Evolutionary conservation across 202 grass and related monocot species (phyloP).

Genomic region (Panicum virgatum): DNA sequence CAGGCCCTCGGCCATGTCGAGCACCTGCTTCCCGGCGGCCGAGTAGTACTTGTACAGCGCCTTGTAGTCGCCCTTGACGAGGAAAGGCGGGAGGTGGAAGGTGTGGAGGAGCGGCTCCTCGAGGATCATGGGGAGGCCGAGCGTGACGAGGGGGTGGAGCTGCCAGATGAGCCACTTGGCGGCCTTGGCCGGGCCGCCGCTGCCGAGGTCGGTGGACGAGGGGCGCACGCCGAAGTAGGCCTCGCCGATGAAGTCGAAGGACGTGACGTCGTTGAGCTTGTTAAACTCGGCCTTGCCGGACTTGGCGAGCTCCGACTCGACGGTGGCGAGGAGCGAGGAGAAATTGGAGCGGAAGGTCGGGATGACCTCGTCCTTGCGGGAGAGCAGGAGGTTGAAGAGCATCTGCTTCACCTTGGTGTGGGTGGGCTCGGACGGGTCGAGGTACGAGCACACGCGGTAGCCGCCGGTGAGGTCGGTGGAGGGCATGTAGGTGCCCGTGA

Average conservation of each 20-base stretch:
- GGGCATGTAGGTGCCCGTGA: conserved; percentile 78
- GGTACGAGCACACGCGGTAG: conserved; percentile 68
- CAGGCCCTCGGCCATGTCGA: conserved; percentile 53
- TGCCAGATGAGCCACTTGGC: conserved; percentile 76
- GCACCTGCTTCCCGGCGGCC: conserved; percentile 20
- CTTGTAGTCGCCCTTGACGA: conserved; percentile 68
- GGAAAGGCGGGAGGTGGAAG: conserved; percentile 57
- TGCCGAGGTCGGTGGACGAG: conserved; percentile 41
- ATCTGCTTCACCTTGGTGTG: conserved; percentile 73
- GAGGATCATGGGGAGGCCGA: conserved; percentile 62
- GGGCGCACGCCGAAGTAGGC: conserved; percentile 61
- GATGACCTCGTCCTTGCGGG: conserved; percentile 62
- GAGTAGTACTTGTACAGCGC: conserved; percentile 63
- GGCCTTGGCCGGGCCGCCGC: conserved; percentile 43
- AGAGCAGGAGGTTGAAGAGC: conserved; percentile 57
- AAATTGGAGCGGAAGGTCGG: conserved; percentile 66
- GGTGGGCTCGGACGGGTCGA: conserved; percentile 69
- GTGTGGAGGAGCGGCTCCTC: conserved; percentile 86
- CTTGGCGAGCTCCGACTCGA: conserved; percentile 44
- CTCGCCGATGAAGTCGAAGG: conserved; percentile 74
- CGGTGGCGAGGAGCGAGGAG: conserved; percentile 53
- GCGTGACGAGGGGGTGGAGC: conserved; percentile 61
- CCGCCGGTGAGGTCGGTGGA: conserved; percentile 68
- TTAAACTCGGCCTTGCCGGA: conserved; percentile 61
- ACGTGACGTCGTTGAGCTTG: conserved; percentile 57